Evolutionary conservation across 495 filamentous ascomycete species (phyloP).

Genomic region (Trichoderma virens): DNA sequence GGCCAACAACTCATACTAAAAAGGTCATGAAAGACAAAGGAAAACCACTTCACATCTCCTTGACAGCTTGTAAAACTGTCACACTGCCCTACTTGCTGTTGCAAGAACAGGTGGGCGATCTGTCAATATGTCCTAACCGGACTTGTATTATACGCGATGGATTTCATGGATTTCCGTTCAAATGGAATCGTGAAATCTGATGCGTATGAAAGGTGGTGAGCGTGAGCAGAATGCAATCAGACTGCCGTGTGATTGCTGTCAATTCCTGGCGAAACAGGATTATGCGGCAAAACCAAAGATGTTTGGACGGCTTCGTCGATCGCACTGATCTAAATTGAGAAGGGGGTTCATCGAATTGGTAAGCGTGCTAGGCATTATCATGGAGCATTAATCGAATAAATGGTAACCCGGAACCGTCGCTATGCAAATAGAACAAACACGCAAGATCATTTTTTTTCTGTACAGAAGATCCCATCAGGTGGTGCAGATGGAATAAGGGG

Average conservation of each 20-base stretch:
- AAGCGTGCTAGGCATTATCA: neutral
- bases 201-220: neutral
- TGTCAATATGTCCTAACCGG: neutral
- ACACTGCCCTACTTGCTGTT: neutral
- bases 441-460: neutral
- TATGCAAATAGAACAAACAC: conserved; percentile 12
- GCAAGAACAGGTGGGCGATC: neutral
- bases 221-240: neutral
- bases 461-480: neutral
- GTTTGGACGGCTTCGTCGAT: neutral
- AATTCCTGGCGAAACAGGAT: neutral
- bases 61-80: neutral
- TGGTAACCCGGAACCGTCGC: conserved; percentile 5
- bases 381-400: conserved; percentile 8
- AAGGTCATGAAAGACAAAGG: conserved; percentile 6
- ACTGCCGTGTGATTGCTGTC: neutral
- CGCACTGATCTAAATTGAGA: neutral
- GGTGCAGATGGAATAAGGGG: neutral
- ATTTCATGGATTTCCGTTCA: neutral
- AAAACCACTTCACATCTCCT: conserved; percentile 2
- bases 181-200: neutral
- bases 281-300: neutral
- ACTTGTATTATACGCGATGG: neutral
- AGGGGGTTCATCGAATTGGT: neutral
- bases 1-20: neutral